phyloP scores from a whole-genome alignment of 192 early-diverging fungal species.

The Linnemannia elongata region DNA sequence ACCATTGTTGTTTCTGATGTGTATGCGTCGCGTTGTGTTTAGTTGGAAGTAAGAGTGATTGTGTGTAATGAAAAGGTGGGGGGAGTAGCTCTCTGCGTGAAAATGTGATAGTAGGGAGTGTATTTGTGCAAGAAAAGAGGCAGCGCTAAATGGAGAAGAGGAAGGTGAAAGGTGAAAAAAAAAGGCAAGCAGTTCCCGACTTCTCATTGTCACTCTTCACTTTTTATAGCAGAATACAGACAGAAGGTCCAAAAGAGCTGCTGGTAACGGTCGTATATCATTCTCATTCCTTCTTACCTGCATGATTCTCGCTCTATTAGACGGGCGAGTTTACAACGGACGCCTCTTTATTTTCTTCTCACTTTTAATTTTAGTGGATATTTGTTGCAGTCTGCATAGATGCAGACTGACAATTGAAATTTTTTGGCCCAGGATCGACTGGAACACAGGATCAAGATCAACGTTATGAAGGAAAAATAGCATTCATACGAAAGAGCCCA shows the following conservation, averaged over 20 bases:
- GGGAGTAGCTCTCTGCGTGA: too few relatives aligned
- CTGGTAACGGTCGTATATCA: neutral
- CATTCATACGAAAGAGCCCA: too few relatives aligned
- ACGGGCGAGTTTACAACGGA: constrained; percentile 1
- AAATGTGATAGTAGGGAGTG: neutral
- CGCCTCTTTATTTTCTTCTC: neutral
- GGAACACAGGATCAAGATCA: neutral
- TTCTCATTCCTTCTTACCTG: neutral
- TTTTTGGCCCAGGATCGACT: neutral
- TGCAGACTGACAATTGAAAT: neutral
- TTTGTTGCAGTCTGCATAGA: neutral
- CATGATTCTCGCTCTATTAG: neutral
- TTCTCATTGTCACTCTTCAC: neutral
- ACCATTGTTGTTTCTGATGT: constrained; percentile 16
- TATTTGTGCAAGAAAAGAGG: neutral
- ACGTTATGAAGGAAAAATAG: neutral
- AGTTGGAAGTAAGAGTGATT: too few relatives aligned
- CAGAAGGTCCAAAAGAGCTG: neutral
- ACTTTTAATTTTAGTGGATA: neutral
- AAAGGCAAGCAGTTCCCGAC: neutral
- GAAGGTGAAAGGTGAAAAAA: neutral
- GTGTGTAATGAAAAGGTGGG: neutral
- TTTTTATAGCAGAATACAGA: neutral
- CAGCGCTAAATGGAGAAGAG: too few relatives aligned
- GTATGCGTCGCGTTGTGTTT: neutral